Conservation (phyloP, 805 yeast species). For the Metschnikowia corniflorae region DNA sequence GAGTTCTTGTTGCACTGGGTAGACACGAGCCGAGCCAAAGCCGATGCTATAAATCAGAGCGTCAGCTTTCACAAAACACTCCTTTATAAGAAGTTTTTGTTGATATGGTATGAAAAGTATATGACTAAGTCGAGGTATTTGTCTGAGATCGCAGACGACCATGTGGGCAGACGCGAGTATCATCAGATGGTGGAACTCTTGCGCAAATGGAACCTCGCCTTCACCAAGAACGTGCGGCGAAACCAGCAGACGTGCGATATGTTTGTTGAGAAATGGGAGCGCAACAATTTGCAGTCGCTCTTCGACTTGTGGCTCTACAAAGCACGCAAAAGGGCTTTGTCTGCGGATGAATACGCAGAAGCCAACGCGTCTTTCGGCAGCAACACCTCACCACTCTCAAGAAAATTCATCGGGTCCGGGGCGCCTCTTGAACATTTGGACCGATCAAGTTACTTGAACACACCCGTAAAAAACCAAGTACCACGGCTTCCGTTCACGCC, state of each 20-base stretch:
- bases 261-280: conserved; percentile 33
- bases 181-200: conserved; percentile 24
- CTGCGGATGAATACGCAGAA: conserved; percentile 12
- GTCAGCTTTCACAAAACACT: conserved; percentile 6
- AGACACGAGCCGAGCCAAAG: not conserved
- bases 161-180: conserved; percentile 27
- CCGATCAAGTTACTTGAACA: conserved; percentile 25
- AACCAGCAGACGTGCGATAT: conserved; percentile 34
- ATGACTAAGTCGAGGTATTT: conserved; percentile 22
- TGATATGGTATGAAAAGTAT: conserved; percentile 35
- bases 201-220: conserved; percentile 36
- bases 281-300: conserved; percentile 24
- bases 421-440: conserved; percentile 10
- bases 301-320: conserved; percentile 39
- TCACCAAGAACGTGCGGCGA: conserved; percentile 29
- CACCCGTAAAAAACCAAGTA: conserved; percentile 33
- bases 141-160: conserved; percentile 29
- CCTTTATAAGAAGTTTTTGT: conserved; percentile 24
- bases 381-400: conserved; percentile 34
- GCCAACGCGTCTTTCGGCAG: conserved; percentile 23
- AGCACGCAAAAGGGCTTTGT: conserved; percentile 11
- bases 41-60: conserved; percentile 6
- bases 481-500: conserved; percentile 20
- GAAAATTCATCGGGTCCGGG: conserved; percentile 12
- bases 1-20: conserved; percentile 13